Percentiles rank a stretch among this genome's conserved stretches.
Conservation (phyloP, 257 asterid genomes). For the Rauvolfia tetraphylla region DNA sequence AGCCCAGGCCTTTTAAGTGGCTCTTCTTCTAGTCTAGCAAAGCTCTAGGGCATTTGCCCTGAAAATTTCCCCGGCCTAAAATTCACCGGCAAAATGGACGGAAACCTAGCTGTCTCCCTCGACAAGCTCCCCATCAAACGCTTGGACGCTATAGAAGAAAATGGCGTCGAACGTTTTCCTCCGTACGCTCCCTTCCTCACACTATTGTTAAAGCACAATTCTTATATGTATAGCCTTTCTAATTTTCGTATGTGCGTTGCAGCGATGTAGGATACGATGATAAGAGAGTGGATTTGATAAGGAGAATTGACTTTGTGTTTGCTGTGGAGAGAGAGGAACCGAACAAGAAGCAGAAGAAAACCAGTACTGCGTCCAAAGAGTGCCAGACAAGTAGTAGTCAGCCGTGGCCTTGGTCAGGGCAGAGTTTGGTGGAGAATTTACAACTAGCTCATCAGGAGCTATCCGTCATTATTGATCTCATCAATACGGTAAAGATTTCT, state of each 20-base stretch:
- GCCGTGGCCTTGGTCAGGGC: constrained; percentile 87
- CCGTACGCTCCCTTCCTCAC: constrained; percentile 34
- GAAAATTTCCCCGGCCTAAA: constrained; percentile 13
- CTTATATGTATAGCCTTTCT: neutral
- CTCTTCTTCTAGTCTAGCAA: too few relatives aligned
- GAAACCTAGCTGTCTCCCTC: constrained; percentile 58
- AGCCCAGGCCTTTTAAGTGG: neutral
- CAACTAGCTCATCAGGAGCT: constrained; percentile 97
- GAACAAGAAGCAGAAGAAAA: constrained; percentile 73
- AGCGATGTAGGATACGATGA: constrained; percentile 86
- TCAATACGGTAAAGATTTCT: constrained; percentile 56
- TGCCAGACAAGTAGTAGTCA: constrained; percentile 30
- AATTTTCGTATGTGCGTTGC: constrained; percentile 23
- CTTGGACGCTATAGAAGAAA: constrained; percentile 62
- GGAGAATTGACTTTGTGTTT: constrained; percentile 91
- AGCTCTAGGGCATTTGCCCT: constrained; percentile 4
- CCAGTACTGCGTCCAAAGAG: constrained; percentile 31
- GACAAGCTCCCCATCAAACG: constrained; percentile 90
- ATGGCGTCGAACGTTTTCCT: constrained; percentile 78
- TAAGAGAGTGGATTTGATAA: constrained; percentile 59
- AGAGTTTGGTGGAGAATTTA: constrained; percentile 82
- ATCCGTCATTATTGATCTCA: constrained; percentile 86
- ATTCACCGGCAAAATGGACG: constrained; percentile 43
- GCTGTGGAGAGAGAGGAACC: constrained; percentile 94
- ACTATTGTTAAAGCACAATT: constrained; percentile 1